A percentile compares a stretch with the other conserved stretches of the same genome.
Conservation (phyloP, 805 yeast genomes). For the Lachancea sp. region DNA sequence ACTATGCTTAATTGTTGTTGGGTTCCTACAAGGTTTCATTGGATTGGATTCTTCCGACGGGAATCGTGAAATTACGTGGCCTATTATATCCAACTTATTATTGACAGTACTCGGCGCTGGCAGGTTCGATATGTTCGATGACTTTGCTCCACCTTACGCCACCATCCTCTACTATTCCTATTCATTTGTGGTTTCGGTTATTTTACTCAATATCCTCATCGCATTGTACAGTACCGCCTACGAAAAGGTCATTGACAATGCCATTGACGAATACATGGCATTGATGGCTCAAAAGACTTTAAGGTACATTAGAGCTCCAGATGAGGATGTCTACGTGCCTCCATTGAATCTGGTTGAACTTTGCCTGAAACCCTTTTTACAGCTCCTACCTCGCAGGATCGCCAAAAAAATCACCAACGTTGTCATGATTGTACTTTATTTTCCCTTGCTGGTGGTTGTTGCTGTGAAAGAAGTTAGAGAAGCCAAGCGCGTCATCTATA, state of each 20-base stretch:
- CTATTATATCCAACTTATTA: conserved; percentile 56
- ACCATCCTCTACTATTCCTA: conserved; percentile 70
- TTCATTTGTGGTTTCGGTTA: conserved; percentile 66
- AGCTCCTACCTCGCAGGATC: conserved; percentile 31
- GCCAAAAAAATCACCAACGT: conserved; percentile 41
- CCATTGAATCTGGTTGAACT: conserved; percentile 75
- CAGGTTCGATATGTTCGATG: conserved; percentile 59
- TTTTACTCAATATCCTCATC: conserved; percentile 73
- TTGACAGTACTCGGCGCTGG: conserved; percentile 73
- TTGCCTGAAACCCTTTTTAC: conserved; percentile 40
- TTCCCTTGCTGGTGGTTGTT: conserved; percentile 57
- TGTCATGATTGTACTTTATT: conserved; percentile 59
- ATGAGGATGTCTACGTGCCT: conserved; percentile 75
- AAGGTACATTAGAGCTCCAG: conserved; percentile 83
- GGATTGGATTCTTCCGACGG: conserved; percentile 90
- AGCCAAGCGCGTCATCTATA: conserved; percentile 67
- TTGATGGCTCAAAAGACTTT: conserved; percentile 78
- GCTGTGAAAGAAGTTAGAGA: conserved; percentile 57
- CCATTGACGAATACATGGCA: conserved; percentile 79
- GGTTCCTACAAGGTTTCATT: conserved; percentile 79
- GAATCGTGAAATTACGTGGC: conserved; percentile 61
- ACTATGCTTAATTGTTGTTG: conserved; percentile 61
- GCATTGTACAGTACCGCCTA: conserved; percentile 85
- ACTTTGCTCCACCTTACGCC: conserved; percentile 82
- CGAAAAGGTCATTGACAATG: conserved; percentile 71